Evolutionary conservation across 2,329 filamentous ascomycete species (phyloP), one percentile per base, ranked within the genome.

Genomic region (Cladophialophora yegresii): DNA sequence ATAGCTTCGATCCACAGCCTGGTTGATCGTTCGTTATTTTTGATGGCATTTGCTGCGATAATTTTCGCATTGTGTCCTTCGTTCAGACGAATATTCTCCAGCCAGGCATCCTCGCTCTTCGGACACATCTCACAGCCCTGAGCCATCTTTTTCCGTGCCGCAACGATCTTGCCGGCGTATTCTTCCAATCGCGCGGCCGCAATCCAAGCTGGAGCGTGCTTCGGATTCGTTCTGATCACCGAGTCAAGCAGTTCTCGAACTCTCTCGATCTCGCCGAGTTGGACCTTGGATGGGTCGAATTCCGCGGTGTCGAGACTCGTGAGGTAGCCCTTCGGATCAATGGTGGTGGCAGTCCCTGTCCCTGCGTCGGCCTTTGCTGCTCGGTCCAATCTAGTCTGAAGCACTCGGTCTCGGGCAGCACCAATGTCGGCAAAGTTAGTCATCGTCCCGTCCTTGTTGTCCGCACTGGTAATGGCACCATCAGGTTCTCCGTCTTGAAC

Each of bases 381-480:
- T 74, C 96, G 91, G 72, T 98, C 93, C 49, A 99, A 82, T 70
- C 91, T 88, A n/a, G 96, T 93, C 75, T 96, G 90, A 59, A 99
- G 84, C 47, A 97, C 95, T 77, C 96, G 97, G 80, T 97, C 92
- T 79, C 95, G 88, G 22, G 95, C 96, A 51, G 93, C 92, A 77
- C 96, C 95, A 68, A 99, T 98, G 76, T 96, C 91, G 51, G 93
- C 93, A 75, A 99, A 99, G 75, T 99, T 97, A 10, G 93, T 99
- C 86, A 96, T 95, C 1, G 92, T 96, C 1, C 93, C 93, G 73
- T 96, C 92, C 2, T 78, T 75, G 56, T 77, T 79, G 63, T 88
- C 84, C 32, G 71, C 73, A 40, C 73, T 76, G 22, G 73, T 71
- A 28, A 77, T 78, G 30, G 77, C 78, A 10, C 80, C 78, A n/a